A percentile compares a stretch with the other conserved stretches of the same genome.
Conservation (phyloP, 2,329 filamentous ascomycete species). For the Arthrobotrys pseudoclavata region DNA sequence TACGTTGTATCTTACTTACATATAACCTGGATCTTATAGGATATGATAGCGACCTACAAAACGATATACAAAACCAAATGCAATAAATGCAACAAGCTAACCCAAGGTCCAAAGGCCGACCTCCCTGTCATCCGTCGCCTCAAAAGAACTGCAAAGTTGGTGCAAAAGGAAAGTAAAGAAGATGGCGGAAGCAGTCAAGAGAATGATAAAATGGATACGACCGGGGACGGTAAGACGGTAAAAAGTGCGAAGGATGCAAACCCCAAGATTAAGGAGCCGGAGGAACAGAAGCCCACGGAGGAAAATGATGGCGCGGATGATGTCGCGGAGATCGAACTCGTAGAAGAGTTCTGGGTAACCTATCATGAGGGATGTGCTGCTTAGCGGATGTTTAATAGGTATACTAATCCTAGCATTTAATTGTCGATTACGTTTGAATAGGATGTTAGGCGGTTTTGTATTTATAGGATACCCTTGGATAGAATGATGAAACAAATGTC, state of each 20-base stretch:
- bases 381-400: not conserved
- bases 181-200: conserved; percentile 15
- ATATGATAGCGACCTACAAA: conserved; percentile 57
- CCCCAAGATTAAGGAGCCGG: not conserved
- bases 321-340: conserved; percentile 40
- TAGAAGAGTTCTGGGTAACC: conserved; percentile 52
- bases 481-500: not conserved
- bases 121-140: conserved; percentile 53
- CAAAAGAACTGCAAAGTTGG: conserved; percentile 38
- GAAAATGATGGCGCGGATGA: conserved; percentile 29
- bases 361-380: conserved; percentile 49
- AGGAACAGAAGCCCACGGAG: conserved; percentile 5
- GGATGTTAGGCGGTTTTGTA: conserved; percentile 6
- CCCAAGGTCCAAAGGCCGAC: conserved; percentile 48
- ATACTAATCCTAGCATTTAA: not conserved
- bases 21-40: conserved; percentile 5
- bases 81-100: conserved; percentile 45
- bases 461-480: conserved; percentile 48
- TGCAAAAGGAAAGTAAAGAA: conserved; percentile 48
- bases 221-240: conserved; percentile 10
- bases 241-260: conserved; percentile 18
- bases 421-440: not conserved
- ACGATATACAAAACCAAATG: conserved; percentile 57
- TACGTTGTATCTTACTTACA: not conserved
- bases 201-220: conserved; percentile 39